phyloP scores from a whole-genome alignment of 371 early-diverging fungal species.

The Sporodiniella umbellata region DNA sequence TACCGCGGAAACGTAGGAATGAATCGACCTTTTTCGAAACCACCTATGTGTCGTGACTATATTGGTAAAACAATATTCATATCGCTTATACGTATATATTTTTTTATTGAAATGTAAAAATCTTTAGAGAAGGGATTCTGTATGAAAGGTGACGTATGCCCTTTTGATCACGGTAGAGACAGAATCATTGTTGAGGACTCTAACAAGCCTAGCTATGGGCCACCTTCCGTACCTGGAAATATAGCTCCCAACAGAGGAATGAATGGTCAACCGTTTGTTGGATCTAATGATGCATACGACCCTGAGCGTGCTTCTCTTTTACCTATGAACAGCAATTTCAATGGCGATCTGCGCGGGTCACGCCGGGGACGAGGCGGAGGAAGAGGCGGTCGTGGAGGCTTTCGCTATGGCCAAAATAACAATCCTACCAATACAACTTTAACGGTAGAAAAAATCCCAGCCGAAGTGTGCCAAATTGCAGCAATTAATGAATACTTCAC shows the following conservation, averaged over 20 bases:
- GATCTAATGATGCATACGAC: constrained; percentile 43
- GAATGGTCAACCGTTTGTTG: constrained; percentile 20
- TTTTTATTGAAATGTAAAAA: not conserved
- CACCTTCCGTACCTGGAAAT: constrained; percentile 10
- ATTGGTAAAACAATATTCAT: constrained; percentile 48
- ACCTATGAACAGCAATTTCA: not conserved
- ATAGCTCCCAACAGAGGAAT: constrained; percentile 1
- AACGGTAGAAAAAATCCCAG: constrained; percentile 75
- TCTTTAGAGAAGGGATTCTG: constrained; percentile 68
- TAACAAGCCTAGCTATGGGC: constrained; percentile 18
- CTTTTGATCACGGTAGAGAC: constrained; percentile 76
- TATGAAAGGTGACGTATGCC: constrained; percentile 78
- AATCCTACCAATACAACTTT: constrained; percentile 50
- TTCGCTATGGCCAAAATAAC: constrained; percentile 13
- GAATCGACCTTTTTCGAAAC: not conserved
- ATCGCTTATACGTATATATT: not conserved
- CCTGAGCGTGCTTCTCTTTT: constrained; percentile 44
- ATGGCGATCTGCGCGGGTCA: constrained; percentile 1
- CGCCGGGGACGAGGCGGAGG: constrained; percentile 27
- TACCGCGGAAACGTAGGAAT: constrained; percentile 32
- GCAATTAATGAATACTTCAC: constrained; percentile 72
- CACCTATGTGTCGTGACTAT: constrained; percentile 62
- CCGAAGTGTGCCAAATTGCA: constrained; percentile 59
- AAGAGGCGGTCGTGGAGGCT: constrained; percentile 28
- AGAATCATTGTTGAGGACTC: constrained; percentile 70